Evolutionary conservation across 768 basidiomycete species (phyloP), one percentile per base, ranked within the genome.

Genomic region (Crucibulum laeve): DNA sequence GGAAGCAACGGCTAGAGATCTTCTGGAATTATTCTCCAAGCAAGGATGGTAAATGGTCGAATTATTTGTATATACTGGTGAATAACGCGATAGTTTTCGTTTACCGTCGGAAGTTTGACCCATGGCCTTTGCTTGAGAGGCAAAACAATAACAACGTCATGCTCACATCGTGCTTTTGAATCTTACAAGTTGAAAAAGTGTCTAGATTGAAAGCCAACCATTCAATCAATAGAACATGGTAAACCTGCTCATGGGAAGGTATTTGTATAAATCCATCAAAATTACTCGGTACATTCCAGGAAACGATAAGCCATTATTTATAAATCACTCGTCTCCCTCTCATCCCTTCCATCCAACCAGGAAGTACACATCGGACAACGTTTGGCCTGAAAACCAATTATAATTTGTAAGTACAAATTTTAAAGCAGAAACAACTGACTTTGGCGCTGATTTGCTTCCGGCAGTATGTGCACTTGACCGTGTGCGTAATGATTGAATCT

Each of bases 291-390:
- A n/a, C n/a, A n/a, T n/a, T n/a, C n/a, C n/a, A n/a, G n/a, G n/a
- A 32, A 15, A 15, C 30, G 18, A 10, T 17, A 7, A 36, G 10
- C 18, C 35, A 19, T 19, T 4, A 13, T 10, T 37, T 8, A 19
- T 25, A 59, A 26, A 2, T 49, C 55, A 42, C 48, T 57, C 4
- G 54, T 57, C 45, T 62, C 62, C 14, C 46, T 53, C 10, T 71
- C 69, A 45, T 71, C 69, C 24, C 69, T 56, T 4, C 70, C 69
- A 46, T 73, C 70, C 5, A 62, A 53, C 71, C 69, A 73, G 15
- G 61, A 62, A 4, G 67, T 67, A 42, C 71, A 73, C 53, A 70
- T 61, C n/a, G 66, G 61, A 38, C 65, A 69, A 19, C 68, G 50
- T 38, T 54, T 59, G 0, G 68, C 67, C 68, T 70, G 30, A 1